Base-by-base conservation (phyloP, 2,329 filamentous ascomycete genomes). In the Fusarium pseudocircinatum region DNA sequence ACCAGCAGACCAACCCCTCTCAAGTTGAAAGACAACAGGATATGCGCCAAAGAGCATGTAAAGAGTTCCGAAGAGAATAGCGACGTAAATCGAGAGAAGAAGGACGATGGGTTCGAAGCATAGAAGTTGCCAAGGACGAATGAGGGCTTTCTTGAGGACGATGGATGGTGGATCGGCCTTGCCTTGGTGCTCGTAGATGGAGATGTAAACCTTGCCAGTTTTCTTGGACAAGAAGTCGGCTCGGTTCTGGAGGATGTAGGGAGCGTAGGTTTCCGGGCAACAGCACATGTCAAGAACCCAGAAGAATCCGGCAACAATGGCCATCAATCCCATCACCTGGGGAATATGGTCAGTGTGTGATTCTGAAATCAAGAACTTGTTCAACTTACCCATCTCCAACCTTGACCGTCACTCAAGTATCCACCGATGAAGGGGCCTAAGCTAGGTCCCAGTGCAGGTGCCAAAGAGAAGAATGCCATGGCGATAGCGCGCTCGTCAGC, bases 21-120 rank as follows among this genome's bases (percentile, higher is more conserved):
- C 78, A 52, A 85, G 67, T 68, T 92, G 89, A 79, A 89, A 93
- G 9, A 93, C 90, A 47, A 93, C 87, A 3, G 88, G 87, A 66
- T 87, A 88, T 1, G 86, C 87, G 18, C 83, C 85, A 61, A 89
- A 89, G 37, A 87, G 82, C 79, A 89, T 84, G 77, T 89, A 90
- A 2, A 89, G 79, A 0, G 86, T 88, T 22, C 85, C 85, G 67
- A 87, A 88, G 46, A 88, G 78, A 53, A 87, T 90, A 54, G 89
- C 88, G 81, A 90, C 88, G 81, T 93, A 93, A 14, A 92, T 83
- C 2, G 86, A 88, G 4, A 90, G 83, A 7, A 93, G 82, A 20
- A 92, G 79, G 20, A 93, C 89, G 67, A 93, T 93, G 5, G 91
- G 91, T 73, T 93, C 91, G 37, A 81, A 81, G 81, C 93, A 89